These are phyloP conservation scores for Populus tomentosa DNA, from an alignment of 441 rosid species.

Conservation along the genomic window DNA sequence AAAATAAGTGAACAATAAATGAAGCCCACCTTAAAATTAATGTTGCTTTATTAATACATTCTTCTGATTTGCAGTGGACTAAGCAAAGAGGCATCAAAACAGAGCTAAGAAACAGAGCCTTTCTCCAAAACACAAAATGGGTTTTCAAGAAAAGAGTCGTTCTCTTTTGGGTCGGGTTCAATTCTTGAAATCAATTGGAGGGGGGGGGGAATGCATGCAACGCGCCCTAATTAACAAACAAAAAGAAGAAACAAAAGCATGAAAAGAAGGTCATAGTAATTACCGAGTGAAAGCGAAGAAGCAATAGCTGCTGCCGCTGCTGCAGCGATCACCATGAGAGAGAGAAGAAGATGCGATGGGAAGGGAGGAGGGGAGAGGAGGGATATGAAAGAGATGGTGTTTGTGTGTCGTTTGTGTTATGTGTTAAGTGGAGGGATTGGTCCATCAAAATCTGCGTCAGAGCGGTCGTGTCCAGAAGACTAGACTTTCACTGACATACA, in stretches of 20 bases:
- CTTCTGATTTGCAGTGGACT: no score
- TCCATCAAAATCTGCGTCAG: slow-evolving; percentile 12
- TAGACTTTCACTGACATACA: not conserved
- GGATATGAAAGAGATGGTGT: not conserved
- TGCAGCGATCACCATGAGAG: slow-evolving; percentile 68
- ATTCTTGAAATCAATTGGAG: not conserved
- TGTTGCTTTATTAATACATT: no score
- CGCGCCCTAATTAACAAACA: not conserved
- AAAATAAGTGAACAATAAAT: no score
- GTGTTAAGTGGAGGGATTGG: not conserved
- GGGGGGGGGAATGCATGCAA: not conserved
- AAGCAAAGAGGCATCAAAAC: not conserved
- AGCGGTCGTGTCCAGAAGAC: not conserved
- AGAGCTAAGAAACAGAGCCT: not conserved
- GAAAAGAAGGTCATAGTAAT: not conserved
- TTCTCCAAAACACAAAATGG: not conserved
- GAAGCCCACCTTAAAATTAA: no score
- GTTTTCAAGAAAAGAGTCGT: not conserved
- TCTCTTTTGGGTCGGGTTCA: not conserved
- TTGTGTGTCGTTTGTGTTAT: not conserved
- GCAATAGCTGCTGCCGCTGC: slow-evolving; percentile 35
- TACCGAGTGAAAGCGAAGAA: slow-evolving; percentile 17
- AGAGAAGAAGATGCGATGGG: not conserved
- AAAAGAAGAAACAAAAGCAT: not conserved
- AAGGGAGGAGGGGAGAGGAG: not conserved